These are phyloP conservation scores for Marchantia polymorpha DNA, from an alignment of 225 moss, liverwort and hornwort genomes.

Conservation along the genomic window DNA sequence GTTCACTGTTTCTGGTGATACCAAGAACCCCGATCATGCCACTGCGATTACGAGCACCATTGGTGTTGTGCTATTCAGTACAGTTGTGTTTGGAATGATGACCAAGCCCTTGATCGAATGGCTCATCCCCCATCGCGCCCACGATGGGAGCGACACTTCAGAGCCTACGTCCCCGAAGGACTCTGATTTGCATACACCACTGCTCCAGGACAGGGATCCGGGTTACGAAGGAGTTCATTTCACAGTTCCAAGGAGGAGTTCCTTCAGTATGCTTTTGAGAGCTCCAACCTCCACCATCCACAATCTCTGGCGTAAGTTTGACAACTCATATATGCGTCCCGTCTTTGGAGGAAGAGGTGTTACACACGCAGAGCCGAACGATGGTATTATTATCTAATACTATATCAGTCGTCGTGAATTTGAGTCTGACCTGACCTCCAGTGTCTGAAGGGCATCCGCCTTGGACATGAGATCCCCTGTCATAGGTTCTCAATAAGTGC, in stretches of 20 bases:
- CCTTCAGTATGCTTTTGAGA: conserved; percentile 55
- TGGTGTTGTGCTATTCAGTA: conserved; percentile 69
- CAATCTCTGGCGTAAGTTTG: conserved; percentile 69
- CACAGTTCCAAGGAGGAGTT: conserved; percentile 24
- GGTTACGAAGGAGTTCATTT: conserved; percentile 8
- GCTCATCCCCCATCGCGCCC: conserved; percentile 50
- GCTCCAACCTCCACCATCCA: conserved; percentile 83
- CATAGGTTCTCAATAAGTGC: conserved; percentile 12
- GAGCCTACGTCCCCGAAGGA: conserved; percentile 61
- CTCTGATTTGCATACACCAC: conserved; percentile 34
- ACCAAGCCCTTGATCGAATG: conserved; percentile 71
- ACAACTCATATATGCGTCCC: conserved; percentile 86
- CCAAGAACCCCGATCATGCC: conserved; percentile 58
- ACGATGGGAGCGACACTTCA: conserved; percentile 16
- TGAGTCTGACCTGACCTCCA: neutral
- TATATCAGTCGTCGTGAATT: neutral
- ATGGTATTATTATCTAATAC: no score
- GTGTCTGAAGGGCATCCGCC: neutral
- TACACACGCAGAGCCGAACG: no score
- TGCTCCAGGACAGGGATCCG: conserved; percentile 11
- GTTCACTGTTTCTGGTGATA: conserved; percentile 65
- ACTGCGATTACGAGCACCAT: conserved; percentile 84
- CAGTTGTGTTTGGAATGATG: conserved; percentile 68
- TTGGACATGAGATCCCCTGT: conserved; percentile 5
- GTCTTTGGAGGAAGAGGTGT: conserved; percentile 80